Conservation (phyloP, 1,284 basidiomycete species). For the Neonothopanus nambi region DNA sequence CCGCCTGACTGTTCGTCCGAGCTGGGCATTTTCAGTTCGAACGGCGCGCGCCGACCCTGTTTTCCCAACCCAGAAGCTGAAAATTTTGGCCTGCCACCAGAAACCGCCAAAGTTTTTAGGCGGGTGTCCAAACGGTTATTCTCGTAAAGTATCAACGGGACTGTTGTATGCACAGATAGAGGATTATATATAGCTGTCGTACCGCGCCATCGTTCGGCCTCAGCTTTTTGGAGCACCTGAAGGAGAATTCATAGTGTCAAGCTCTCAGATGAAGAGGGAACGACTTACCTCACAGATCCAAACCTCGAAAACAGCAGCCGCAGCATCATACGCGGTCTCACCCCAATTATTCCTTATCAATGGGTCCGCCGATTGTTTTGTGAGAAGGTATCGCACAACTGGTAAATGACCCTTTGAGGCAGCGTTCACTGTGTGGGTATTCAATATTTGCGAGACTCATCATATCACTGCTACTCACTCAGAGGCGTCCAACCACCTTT, state of each 20-base stretch:
- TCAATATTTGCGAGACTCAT: conserved; percentile 12
- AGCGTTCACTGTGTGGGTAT: conserved; percentile 72
- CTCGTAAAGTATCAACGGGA: conserved; percentile 77
- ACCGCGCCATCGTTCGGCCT: conserved; percentile 73
- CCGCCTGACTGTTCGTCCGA: conserved; percentile 55
- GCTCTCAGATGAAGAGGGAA: neutral
- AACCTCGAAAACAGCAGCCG: conserved; percentile 89
- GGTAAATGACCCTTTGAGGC: conserved; percentile 90
- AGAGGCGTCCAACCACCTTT: conserved; percentile 87
- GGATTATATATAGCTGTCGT: conserved; percentile 72
- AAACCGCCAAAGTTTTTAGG: conserved; percentile 79
- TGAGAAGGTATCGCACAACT: conserved; percentile 77
- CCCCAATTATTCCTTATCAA: conserved; percentile 87
- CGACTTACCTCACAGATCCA: conserved; percentile 86
- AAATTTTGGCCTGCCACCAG: conserved; percentile 80
- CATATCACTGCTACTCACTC: conserved; percentile 50
- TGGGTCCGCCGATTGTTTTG: conserved; percentile 82
- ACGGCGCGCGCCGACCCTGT: conserved; percentile 67
- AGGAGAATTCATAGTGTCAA: neutral
- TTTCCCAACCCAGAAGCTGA: conserved; percentile 77
- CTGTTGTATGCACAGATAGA: conserved; percentile 80
- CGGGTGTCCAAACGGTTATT: conserved; percentile 81
- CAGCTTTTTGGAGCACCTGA: conserved; percentile 79
- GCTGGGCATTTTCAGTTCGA: conserved; percentile 68
- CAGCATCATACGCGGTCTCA: conserved; percentile 89